phyloP scores from a whole-genome alignment of 805 yeast species.

The Metschnikowia cubensis region DNA sequence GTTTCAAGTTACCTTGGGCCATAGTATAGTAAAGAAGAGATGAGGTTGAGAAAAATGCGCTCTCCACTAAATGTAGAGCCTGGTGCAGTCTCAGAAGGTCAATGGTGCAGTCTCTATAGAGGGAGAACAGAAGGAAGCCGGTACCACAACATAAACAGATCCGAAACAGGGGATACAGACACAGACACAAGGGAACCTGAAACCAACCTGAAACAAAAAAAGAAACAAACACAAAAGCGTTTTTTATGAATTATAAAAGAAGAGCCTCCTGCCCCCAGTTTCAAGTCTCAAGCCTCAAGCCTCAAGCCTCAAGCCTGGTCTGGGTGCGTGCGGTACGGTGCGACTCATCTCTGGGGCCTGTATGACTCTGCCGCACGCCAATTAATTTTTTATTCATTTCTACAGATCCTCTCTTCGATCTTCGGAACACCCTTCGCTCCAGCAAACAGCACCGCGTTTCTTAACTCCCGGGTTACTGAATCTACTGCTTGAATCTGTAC shows the following conservation, averaged over 20 bases:
- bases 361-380: conserved; percentile 10
- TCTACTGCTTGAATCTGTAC: background rate
- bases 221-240: too few relatives aligned
- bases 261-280: too few relatives aligned
- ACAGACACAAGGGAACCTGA: too few relatives aligned
- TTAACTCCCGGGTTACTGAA: conserved; percentile 1
- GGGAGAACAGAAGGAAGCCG: too few relatives aligned
- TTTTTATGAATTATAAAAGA: too few relatives aligned
- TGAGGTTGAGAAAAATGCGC: background rate
- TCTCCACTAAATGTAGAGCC: background rate
- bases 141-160: too few relatives aligned
- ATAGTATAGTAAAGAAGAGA: conserved; percentile 29
- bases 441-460: conserved; percentile 1
- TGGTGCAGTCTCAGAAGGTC: background rate
- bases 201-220: too few relatives aligned
- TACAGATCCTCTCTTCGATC: background rate
- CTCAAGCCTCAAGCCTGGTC: too few relatives aligned
- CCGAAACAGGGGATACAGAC: too few relatives aligned
- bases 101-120: background rate
- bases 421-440: background rate
- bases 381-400: conserved; percentile 3
- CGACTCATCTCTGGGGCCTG: conserved; percentile 1
- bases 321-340: background rate
- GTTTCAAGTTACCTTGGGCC: conserved; percentile 74
- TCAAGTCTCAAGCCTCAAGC: too few relatives aligned